Evolutionary conservation across 139 green algal genomes (phyloP), one percentile per base, ranked within the genome.

Genomic region (Pseudopediastrum boryanum): DNA sequence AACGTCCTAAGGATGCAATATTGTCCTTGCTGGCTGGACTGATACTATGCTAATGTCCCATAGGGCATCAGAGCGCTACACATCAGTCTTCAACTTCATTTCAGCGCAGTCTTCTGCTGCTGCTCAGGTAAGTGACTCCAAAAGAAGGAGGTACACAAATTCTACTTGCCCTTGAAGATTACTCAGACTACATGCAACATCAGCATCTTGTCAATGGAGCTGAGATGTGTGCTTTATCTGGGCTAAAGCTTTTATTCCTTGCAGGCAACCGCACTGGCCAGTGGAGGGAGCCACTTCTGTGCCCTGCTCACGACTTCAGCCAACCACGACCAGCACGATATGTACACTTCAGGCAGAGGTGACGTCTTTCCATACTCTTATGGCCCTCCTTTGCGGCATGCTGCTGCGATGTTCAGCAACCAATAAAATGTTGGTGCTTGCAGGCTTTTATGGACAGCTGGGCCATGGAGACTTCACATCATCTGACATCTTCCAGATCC

Each of bases 371-470:
- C 19, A 19, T 76, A 29, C 16, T 4, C 4, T 62, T n/a, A 62
- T 7, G n/a, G 6, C 44, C 44, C 33, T 13, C 12, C 46, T 4
- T 41, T 43, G 25, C 19, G 48, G 48, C 19, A n/a, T 19, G 48
- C 31, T 16, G 29, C 29, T 50, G 23, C 27, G 10, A 8, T 21
- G 33, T 6, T 19, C 33, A n/a, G n/a, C 63, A 44, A 7, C 27
- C n/a, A n/a, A n/a, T n/a, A n/a, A n/a, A n/a, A n/a, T n/a, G n/a
- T n/a, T 76, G 19, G 81, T 69, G 2, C 66, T 75, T 65, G 72
- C 88, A 85, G 92, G 92, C 65, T 97, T 96, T 58, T 90, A 97
- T 82, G 93, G 93, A 8, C 92, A 96, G 83, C 84, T 97, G 16
- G 92, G 92, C 23, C 77, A 83, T 25, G 71, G 72, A 10, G 35